Percentiles rank a stretch among this genome's conserved stretches.
Evolutionary conservation across 2,329 filamentous ascomycete species (phyloP).

Genomic region (Verticillium klebahnii): DNA sequence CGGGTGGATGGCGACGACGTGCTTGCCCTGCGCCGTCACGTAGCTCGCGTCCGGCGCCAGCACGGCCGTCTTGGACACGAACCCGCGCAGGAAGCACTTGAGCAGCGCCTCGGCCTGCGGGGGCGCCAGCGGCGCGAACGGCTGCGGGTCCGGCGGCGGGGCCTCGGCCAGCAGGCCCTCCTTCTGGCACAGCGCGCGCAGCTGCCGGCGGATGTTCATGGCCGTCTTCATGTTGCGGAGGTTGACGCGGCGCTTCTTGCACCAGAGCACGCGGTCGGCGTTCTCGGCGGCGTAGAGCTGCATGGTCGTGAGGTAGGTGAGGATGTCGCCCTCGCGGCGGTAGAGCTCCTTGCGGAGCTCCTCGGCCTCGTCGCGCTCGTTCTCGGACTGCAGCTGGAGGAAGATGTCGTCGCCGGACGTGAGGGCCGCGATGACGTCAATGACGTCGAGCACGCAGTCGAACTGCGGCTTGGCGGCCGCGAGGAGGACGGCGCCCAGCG

Average conservation of each 20-base stretch:
- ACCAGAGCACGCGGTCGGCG: conserved; percentile 52
- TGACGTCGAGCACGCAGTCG: conserved; percentile 73
- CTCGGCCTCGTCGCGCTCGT: conserved; percentile 49
- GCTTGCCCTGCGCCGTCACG: conserved; percentile 54
- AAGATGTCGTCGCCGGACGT: conserved; percentile 62
- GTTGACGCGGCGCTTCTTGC: conserved; percentile 52
- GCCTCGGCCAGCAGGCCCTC: conserved; percentile 44
- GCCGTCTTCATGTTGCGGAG: conserved; percentile 59
- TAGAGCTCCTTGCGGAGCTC: conserved; percentile 51
- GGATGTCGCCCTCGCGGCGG: conserved; percentile 59
- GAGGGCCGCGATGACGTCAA: conserved; percentile 73
- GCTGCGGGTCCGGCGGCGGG: conserved; percentile 48
- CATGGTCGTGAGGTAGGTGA: conserved; percentile 60
- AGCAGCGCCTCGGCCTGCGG: conserved; percentile 50
- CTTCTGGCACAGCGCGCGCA: conserved; percentile 50
- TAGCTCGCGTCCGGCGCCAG: conserved; percentile 58
- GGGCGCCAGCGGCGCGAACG: conserved; percentile 49
- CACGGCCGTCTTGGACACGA: conserved; percentile 56
- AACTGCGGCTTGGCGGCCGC: conserved; percentile 67
- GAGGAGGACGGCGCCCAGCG: conserved; percentile 76
- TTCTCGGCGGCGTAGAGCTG: conserved; percentile 56
- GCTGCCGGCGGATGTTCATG: conserved; percentile 56
- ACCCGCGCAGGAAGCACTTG: conserved; percentile 59
- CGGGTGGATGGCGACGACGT: conserved; percentile 58
- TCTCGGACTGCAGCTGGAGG: conserved; percentile 53